Evolutionary conservation across 176 grass and related monocot genomes (phyloP), one percentile per base, ranked within the genome.

Genomic region (Carex parvula): DNA sequence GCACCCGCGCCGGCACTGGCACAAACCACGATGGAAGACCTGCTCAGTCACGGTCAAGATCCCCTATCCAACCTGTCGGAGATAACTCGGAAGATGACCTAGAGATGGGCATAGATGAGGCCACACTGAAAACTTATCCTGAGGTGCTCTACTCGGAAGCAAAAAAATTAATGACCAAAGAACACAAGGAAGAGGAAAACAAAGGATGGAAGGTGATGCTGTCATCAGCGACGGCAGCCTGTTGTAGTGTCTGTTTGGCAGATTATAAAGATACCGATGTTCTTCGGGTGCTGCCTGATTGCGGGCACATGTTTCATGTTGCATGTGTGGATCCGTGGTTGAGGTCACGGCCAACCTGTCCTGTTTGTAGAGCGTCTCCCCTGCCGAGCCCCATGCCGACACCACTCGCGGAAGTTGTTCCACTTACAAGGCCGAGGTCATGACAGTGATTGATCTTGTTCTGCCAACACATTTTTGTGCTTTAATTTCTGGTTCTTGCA

Each of bases 291-390:
- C 86, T 99, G 84, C 96, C 93, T 6, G 93, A 97, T 48, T 99
- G 91, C 70, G 83, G 91, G 4, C 96, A 99, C 81, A 81, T 93
- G 64, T 99, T 99, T 87, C 96, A 99, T 44, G 50, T 89, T 1
- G 85, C 85, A 77, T 99, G 96, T 80, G 85, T 99, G 46, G 93
- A 99, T 86, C 89, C 91, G 4, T 99, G 96, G 96, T 88, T 99
- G 61, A 87, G 83, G 81, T 80, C 87, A 16, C 91, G 85, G 60
- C 88, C 91, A 4, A 95, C 96, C n/a, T 99, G 96, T 87, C 96
- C 96, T 17, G 80, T 99, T 10, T 95, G 96, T 89, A 91, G 93
- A 26, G 93, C 93, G 2, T 99, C 96, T 29, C 96, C 96, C 60
- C 0, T 95, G 79, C 89, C 89, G 21, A 94, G 89, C 89, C 95